Percentiles rank a stretch among this genome's conserved stretches.
Conservation (phyloP, 345 rosid species). For the Alliaria petiolata region DNA sequence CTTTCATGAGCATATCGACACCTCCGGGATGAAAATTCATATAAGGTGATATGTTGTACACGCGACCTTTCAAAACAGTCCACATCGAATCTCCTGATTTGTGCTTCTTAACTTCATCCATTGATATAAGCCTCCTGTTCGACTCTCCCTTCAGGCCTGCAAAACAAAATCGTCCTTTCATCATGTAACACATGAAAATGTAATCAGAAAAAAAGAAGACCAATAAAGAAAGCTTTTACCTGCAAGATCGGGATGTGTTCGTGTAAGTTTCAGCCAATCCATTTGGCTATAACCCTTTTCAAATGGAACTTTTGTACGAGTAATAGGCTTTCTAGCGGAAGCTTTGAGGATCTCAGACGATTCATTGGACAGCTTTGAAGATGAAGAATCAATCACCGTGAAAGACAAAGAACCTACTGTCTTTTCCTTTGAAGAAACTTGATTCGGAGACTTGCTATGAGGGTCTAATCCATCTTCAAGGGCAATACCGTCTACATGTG, state of each 20-base stretch:
- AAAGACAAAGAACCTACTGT: constrained; percentile 67
- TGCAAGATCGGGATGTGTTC: constrained; percentile 89
- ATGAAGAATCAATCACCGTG: constrained; percentile 50
- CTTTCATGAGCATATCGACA: constrained; percentile 86
- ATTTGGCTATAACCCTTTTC: constrained; percentile 88
- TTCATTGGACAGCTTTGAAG: constrained; percentile 33
- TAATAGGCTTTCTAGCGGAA: constrained; percentile 46
- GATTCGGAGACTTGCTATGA: constrained; percentile 34
- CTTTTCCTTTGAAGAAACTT: constrained; percentile 32
- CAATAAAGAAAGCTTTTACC: constrained; percentile 39
- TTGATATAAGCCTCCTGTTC: constrained; percentile 66
- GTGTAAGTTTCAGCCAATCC: constrained; percentile 84
- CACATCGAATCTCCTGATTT: constrained; percentile 78
- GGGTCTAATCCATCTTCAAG: constrained; percentile 32
- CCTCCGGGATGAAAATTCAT: constrained; percentile 99
- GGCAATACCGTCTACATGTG: constrained; percentile 30
- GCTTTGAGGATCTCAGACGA: constrained; percentile 26
- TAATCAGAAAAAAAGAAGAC: background rate
- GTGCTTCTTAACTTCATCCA: constrained; percentile 76
- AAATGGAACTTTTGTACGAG: constrained; percentile 79
- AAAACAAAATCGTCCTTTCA: background rate
- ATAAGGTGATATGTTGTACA: constrained; percentile 81
- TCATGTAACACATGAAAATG: background rate
- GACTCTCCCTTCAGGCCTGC: constrained; percentile 81
- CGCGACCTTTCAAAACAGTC: constrained; percentile 88